Base-by-base conservation (phyloP, 2,329 filamentous ascomycete genomes). In the Leptographium flavum region DNA sequence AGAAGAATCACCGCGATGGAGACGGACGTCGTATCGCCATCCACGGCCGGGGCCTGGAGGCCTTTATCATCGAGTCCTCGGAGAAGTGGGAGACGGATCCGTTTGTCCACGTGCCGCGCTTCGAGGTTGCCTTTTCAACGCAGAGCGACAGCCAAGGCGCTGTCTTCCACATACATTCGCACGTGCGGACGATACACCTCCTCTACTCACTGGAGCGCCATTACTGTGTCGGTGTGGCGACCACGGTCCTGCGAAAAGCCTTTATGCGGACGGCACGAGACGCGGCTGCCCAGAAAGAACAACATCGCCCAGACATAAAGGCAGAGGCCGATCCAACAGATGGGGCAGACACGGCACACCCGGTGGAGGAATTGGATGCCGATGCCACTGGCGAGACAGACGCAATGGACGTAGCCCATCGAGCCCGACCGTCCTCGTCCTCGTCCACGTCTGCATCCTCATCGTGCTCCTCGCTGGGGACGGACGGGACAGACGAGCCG, bases 121-220 rank as follows among this genome's bases (percentile, higher is more conserved):
- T 94, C 53, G 92, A 98, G 58, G 69, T 95, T 25, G 82, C 85
- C 1, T 74, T 96, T 46, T 87, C 82, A 25, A 93, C 92, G 0
- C 71, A 79, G 4, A 93, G 85, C 52, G 92, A 98, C 60, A 76
- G 76, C 27, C 85, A 94, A 56, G 90, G 88, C 0, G 84, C 87
- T 0, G 71, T 94, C 6, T 85, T 95, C 56, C 87, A 96, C 57
- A 64, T 96, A 37, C 87, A 93, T 53, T 83, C 86, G 0, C 76
- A 83, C 43, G 73, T 92, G 19, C 82, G 83, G 53, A 86, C 83
- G 6, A 64, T 98, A 2, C 77, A 85, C 49, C 57, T 94, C 8
- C 83, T 93, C 42, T 96, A 96, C 58, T 98, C 93, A 1, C 73
- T 98, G 0, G 94, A 93, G 60, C 81, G 88, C 4, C 88, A 94